phyloP scores from a whole-genome alignment of 768 basidiomycete genomes.

The Amanita subjunquillea region DNA sequence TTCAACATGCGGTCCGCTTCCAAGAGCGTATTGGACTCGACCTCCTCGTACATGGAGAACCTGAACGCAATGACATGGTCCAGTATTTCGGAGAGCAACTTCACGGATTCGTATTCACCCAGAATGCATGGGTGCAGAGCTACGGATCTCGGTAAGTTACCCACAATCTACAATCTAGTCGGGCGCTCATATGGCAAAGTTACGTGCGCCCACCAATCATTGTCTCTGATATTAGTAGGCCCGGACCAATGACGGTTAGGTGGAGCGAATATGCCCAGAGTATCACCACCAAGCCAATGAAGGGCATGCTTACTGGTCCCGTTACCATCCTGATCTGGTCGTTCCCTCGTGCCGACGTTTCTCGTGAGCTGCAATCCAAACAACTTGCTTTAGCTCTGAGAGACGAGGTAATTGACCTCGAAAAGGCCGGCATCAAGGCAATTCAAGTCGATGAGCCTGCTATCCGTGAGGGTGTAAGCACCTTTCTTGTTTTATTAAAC shows the following conservation, averaged over 20 bases:
- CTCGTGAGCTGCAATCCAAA: conserved; percentile 94
- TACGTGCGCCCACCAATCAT: conserved; percentile 99
- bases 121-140: conserved; percentile 98
- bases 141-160: conserved; percentile 87
- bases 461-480: conserved; percentile 91
- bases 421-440: conserved; percentile 92
- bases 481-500: conserved; percentile 1
- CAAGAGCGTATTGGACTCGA: conserved; percentile 96
- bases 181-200: conserved; percentile 21
- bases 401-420: conserved; percentile 95
- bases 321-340: conserved; percentile 99
- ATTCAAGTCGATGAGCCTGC: conserved; percentile 99
- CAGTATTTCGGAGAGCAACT: conserved; percentile 99
- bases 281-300: conserved; percentile 89
- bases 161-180: not conserved
- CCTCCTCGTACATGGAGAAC: conserved; percentile 96
- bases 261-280: conserved; percentile 98
- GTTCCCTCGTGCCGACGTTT: conserved; percentile 98
- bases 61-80: conserved; percentile 99
- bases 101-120: conserved; percentile 93
- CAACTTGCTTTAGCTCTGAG: conserved; percentile 97
- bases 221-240: conserved; percentile 94
- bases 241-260: conserved; percentile 86
- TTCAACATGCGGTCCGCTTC: conserved; percentile 88
- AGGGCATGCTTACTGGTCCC: conserved; percentile 98